Percentiles rank a stretch among this genome's conserved stretches.
phyloP scores from a whole-genome alignment of 2,329 filamentous ascomycete species.

The Penicillium occitanis region DNA sequence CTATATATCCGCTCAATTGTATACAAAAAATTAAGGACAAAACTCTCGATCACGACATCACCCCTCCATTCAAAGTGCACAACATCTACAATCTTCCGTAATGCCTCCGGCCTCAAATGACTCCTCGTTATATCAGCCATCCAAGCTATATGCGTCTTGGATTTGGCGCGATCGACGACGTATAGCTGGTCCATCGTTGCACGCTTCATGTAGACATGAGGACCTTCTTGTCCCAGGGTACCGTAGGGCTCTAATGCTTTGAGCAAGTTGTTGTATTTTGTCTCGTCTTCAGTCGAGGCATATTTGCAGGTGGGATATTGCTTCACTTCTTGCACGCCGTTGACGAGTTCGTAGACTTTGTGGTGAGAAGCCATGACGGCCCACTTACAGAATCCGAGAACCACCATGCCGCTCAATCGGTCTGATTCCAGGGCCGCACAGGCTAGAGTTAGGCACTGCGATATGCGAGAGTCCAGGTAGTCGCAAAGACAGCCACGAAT shows the following conservation, averaged over 20 bases:
- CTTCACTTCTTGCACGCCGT: not conserved
- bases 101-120: not conserved
- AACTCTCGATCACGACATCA: not conserved
- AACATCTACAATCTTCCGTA: not conserved
- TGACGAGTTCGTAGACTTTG: conserved; percentile 3
- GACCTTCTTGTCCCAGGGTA: not conserved
- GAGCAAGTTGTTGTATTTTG: not conserved
- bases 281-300: not conserved
- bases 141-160: conserved; percentile 1
- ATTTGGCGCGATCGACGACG: not conserved
- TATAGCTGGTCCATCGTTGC: not conserved
- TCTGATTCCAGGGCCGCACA: not conserved
- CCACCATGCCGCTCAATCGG: not conserved
- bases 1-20: not conserved
- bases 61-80: not conserved
- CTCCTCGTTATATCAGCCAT: conserved; percentile 9
- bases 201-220: not conserved
- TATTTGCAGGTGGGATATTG: not conserved
- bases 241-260: not conserved
- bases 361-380: not conserved
- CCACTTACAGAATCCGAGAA: not conserved
- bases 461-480: not conserved
- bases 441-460: not conserved
- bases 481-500: not conserved
- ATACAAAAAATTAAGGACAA: not conserved